Evolutionary conservation across 306 rosid species (phyloP), one percentile per base, ranked within the genome.

Genomic region (Adenanthera pavonina): DNA sequence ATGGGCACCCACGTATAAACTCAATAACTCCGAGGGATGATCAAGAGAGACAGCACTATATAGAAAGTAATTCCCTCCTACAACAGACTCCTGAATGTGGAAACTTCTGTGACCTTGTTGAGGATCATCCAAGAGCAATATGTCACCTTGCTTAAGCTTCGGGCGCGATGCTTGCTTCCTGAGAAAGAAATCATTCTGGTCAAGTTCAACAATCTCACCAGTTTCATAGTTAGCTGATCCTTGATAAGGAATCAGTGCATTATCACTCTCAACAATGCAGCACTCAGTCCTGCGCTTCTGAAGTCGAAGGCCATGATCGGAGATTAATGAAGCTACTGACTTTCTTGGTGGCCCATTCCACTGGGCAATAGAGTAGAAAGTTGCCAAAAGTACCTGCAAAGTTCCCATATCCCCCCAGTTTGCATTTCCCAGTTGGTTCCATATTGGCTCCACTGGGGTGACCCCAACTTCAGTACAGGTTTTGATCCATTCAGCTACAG

Each of bases 371-470:
- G 97, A 88, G 82, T 90, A 87, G 88, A 91, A 92, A 76, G 97
- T 90, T 54, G 98, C 97, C 87, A 92, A 86, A 16, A 94, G 85
- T 81, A 92, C 48, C 72, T 92, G 97, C 25, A 94, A 83, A 66
- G 98, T 90, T 75, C 98, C 98, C 38, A 91, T 43, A 84, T 94
- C 98, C 11, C 97, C 92, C 98, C 98, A 94, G 72, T 86, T 92
- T 52, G 91, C 90, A 87, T 94, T 94, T 84, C 98, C 98, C 2
- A 94, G 73, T 56, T 83, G 87, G 91, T 94, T 94, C 98, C 98
- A 94, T 83, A 94, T 88, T 11, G 86, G 87, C 59, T 92, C 97
- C 54, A 89, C 89, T 0, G 89, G 93, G 54, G 97, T 91, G 81
- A 94, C 84, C 54, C 86, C 6, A 20, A 94, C 87, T 89, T 91